Base-by-base conservation (phyloP, 805 yeast species). In the Grigorovia transvaalensis region DNA sequence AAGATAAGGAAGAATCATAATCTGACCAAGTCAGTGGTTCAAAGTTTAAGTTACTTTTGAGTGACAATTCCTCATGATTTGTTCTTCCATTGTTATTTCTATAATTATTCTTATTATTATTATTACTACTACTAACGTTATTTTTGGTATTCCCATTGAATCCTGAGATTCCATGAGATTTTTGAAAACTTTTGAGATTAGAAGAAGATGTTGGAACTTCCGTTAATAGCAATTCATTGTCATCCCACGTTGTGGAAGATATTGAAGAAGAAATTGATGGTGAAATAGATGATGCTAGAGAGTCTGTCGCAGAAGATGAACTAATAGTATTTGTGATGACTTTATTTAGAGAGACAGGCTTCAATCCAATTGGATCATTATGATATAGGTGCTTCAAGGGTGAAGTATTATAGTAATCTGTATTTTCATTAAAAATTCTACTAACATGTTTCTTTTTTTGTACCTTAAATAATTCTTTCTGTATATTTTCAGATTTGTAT, bases 361-460 rank as follows among this genome's bases (percentile, higher is more conserved):
- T 59, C 1, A 61, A 57, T 51, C 57, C 38, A 5, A 61, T 53
- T 6, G 61, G 53, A 44, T 61, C 64, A 43, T 61, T 59, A 47
- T 64, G 66, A 51, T 61, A 65, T 20, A 64, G 50, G 52, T 66
- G 68, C 42, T 65, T 66, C 50, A 65, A 55, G 9, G 70, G 70
- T 11, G 69, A 65, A 1, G 66, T 59, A 46, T 66, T 65, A 50
- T 58, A 66, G 51, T 65, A 66, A 47, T 66, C 69, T 1, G 69
- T 66, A 45, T 64, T 59, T 18, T 63, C 64, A 42, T 61, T 59
- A 30, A 66, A 66, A 44, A 55, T 59, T 46, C 70, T 58, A 17
- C 63, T 58, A n/a, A 42, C 27, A 18, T 30, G 23, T 2, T 29
- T 13, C n/a, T 6, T 27, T 20, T 2, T 45, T 35, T 3, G 20